Percentiles rank a stretch among this genome's conserved stretches.
phyloP scores from a whole-genome alignment of 257 asterid species.

The Nicotiana knightiana region DNA sequence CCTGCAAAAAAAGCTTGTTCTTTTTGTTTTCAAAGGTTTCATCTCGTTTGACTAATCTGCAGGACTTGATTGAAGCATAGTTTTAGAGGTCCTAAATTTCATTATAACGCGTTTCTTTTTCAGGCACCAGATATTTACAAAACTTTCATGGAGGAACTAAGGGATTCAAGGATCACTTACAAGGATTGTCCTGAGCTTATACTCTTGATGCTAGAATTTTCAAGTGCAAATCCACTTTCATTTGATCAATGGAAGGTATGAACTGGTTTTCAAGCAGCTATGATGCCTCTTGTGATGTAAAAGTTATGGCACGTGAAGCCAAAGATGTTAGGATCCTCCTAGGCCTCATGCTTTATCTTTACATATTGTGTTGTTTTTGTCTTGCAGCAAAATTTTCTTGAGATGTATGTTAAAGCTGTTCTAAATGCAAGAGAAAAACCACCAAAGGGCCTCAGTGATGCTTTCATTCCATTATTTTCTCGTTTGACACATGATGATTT shows the following conservation, averaged over 20 bases:
- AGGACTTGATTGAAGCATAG: slow-evolving; percentile 2
- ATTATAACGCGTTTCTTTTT: slow-evolving; percentile 17
- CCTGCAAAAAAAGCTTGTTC: slow-evolving; percentile 50
- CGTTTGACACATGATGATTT: slow-evolving; percentile 83
- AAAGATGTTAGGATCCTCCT: not conserved
- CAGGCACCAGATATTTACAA: slow-evolving; percentile 70
- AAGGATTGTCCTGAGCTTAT: slow-evolving; percentile 68
- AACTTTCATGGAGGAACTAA: slow-evolving; percentile 69
- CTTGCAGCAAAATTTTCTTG: slow-evolving; percentile 71
- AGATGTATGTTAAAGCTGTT: slow-evolving; percentile 65
- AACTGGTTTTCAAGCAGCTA: not conserved
- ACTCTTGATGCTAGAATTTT: slow-evolving; percentile 58
- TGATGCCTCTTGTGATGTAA: slow-evolving; percentile 2
- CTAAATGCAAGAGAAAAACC: slow-evolving; percentile 93
- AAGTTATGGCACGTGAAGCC: slow-evolving; percentile 1
- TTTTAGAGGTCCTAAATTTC: slow-evolving; percentile 8
- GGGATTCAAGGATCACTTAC: slow-evolving; percentile 66
- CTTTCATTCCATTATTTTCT: slow-evolving; percentile 68
- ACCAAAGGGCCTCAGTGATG: slow-evolving; percentile 59
- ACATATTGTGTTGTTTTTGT: slow-evolving; percentile 24
- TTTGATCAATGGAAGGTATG: slow-evolving; percentile 73
- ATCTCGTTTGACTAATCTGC: slow-evolving; percentile 13
- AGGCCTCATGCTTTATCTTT: slow-evolving; percentile 6
- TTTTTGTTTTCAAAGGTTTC: slow-evolving; percentile 70
- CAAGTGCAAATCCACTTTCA: slow-evolving; percentile 37